These are phyloP conservation scores for Blastobotrys elegans DNA, from an alignment of 1,139 yeast genomes.

Conservation along the genomic window DNA sequence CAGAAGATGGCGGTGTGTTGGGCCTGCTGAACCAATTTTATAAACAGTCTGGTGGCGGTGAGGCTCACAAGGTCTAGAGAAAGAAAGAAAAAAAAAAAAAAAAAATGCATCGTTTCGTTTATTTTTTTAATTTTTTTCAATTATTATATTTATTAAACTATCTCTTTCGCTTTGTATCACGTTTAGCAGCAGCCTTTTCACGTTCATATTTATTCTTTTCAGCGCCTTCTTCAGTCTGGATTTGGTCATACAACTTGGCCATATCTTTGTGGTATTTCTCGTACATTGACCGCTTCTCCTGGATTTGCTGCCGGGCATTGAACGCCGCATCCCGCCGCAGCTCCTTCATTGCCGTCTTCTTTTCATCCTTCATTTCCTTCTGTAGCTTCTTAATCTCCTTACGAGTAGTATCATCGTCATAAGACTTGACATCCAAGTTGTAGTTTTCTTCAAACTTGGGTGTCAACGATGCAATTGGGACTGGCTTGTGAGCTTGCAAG, in stretches of 20 bases:
- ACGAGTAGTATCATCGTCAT: constrained; percentile 76
- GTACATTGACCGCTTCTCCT: constrained; percentile 68
- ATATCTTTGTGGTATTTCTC: constrained; percentile 83
- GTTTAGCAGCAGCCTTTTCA: constrained; percentile 66
- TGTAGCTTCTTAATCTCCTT: constrained; percentile 79
- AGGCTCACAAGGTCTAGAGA: constrained; percentile 11
- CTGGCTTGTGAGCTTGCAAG: constrained; percentile 82
- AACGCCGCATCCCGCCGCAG: constrained; percentile 84
- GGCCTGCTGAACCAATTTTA: constrained; percentile 83
- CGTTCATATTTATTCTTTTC: constrained; percentile 88
- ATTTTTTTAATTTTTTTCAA: background rate
- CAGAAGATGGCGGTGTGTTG: constrained; percentile 53
- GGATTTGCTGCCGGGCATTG: constrained; percentile 78
- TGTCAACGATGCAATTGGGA: constrained; percentile 77
- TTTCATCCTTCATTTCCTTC: constrained; percentile 84
- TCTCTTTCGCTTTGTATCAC: constrained; percentile 14
- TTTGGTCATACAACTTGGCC: constrained; percentile 79
- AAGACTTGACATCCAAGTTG: constrained; percentile 91
- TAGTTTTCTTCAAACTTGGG: constrained; percentile 95
- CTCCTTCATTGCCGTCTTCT: constrained; percentile 82
- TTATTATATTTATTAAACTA: background rate
- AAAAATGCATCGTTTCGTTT: background rate
- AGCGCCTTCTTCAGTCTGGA: constrained; percentile 90
- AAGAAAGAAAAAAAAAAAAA: background rate
- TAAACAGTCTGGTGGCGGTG: constrained; percentile 34